Conservation (phyloP, 2,329 filamentous ascomycete species). For the Fusarium foetens region DNA sequence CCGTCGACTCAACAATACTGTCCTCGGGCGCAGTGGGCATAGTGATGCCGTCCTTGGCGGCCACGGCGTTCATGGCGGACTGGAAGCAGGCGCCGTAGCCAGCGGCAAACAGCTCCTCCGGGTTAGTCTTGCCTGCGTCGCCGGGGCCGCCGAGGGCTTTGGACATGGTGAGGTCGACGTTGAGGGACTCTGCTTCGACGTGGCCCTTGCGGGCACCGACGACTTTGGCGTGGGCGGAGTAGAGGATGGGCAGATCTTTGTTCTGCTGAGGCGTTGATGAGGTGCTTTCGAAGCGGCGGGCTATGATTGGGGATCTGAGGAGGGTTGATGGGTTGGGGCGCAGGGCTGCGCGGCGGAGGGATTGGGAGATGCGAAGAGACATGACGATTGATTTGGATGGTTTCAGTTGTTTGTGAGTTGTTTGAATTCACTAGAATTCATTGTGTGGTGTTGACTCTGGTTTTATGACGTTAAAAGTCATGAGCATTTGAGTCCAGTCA, state of each 20-base stretch:
- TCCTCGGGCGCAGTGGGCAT: slow-evolving; percentile 18
- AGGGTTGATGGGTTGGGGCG: not conserved
- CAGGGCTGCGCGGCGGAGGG: not conserved
- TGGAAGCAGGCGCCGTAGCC: slow-evolving; percentile 26
- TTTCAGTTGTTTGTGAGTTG: not conserved
- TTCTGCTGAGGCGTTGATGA: not conserved
- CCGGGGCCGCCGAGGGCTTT: slow-evolving; percentile 20
- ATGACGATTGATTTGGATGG: not conserved
- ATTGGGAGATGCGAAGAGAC: slow-evolving; percentile 9
- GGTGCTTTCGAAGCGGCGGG: not conserved
- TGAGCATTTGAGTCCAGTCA: not conserved
- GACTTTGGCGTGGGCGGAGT: slow-evolving; percentile 22
- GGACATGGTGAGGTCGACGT: slow-evolving; percentile 28
- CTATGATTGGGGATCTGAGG: not conserved
- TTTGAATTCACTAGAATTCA: no score
- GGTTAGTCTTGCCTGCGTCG: slow-evolving; percentile 21
- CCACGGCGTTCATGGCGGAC: slow-evolving; percentile 21
- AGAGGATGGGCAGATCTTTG: not conserved
- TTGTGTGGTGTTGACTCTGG: not conserved
- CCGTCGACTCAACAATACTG: slow-evolving; percentile 18
- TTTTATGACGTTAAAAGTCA: not conserved
- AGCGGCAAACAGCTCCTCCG: slow-evolving; percentile 15
- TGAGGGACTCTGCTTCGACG: slow-evolving; percentile 22
- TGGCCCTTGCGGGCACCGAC: slow-evolving; percentile 21
- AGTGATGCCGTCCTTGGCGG: slow-evolving; percentile 1